phyloP scores from a whole-genome alignment of 2,329 filamentous ascomycete species.

The Diaporthe destruens region DNA sequence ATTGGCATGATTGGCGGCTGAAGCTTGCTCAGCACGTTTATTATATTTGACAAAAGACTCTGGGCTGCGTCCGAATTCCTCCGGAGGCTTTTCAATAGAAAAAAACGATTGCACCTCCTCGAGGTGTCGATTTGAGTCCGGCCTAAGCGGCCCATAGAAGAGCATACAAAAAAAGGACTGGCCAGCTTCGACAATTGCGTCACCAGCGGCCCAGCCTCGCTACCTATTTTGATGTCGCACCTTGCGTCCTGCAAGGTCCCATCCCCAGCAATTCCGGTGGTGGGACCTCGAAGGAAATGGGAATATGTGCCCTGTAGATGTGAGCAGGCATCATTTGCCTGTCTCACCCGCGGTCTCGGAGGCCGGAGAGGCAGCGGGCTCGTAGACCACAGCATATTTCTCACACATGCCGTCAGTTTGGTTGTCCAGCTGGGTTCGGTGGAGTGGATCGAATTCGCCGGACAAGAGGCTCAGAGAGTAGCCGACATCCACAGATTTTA shows the following conservation, averaged over 20 bases:
- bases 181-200: neutral
- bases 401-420: conserved; percentile 19
- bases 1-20: neutral
- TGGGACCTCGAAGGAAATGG: neutral
- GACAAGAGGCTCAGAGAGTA: conserved; percentile 31
- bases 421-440: conserved; percentile 9
- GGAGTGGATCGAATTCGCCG: conserved; percentile 28
- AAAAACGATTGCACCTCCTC: neutral
- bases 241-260: conserved; percentile 18
- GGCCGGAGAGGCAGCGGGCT: neutral
- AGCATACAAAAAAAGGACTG: neutral
- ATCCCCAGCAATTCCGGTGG: conserved; percentile 16
- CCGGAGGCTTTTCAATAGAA: neutral
- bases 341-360: neutral
- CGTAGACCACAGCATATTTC: neutral
- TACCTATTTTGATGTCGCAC: conserved; percentile 13
- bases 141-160: neutral
- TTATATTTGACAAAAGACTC: too few relatives aligned
- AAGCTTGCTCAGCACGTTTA: neutral
- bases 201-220: conserved; percentile 7
- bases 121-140: neutral
- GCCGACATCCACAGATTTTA: conserved; percentile 22
- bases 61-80: neutral
- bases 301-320: neutral
- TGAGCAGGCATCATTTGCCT: neutral